Evolutionary conservation across 2,329 filamentous ascomycete genomes (phyloP).

Genomic region (Trichothecium sympodiale): DNA sequence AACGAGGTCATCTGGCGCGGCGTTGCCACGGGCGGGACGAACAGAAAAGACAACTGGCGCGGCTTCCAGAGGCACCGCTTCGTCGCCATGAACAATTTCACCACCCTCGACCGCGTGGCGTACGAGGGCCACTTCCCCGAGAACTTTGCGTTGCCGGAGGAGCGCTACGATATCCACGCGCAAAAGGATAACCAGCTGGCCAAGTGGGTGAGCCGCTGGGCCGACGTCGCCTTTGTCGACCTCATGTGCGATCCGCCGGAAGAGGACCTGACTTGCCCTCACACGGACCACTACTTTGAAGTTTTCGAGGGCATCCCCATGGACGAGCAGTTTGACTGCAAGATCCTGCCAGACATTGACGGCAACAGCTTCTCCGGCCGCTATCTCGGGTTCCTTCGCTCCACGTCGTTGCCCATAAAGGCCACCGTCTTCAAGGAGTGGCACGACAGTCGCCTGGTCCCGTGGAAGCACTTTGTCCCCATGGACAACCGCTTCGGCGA

Average conservation of each 20-base stretch:
- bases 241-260: slow-evolving; percentile 35
- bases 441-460: slow-evolving; percentile 63
- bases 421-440: slow-evolving; percentile 69
- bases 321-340: slow-evolving; percentile 46
- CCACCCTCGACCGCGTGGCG: slow-evolving; percentile 41
- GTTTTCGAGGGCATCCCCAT: slow-evolving; percentile 28
- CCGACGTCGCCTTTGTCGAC: slow-evolving; percentile 42
- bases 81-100: slow-evolving; percentile 60
- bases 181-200: slow-evolving; percentile 32
- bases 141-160: slow-evolving; percentile 43
- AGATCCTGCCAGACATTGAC: slow-evolving; percentile 68
- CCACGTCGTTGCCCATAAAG: slow-evolving; percentile 63
- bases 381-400: slow-evolving; percentile 58
- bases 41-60: slow-evolving; percentile 52
- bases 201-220: slow-evolving; percentile 36
- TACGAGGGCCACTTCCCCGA: slow-evolving; percentile 25
- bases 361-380: slow-evolving; percentile 62
- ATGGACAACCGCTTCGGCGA: slow-evolving; percentile 67
- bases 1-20: slow-evolving; percentile 51
- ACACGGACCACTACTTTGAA: slow-evolving; percentile 35
- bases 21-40: slow-evolving; percentile 53
- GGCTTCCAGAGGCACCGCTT: slow-evolving; percentile 69
- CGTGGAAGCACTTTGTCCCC: slow-evolving; percentile 75
- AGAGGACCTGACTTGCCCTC: slow-evolving; percentile 30
- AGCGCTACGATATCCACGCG: slow-evolving; percentile 35